Evolutionary conservation across 176 grass and related monocot genomes (phyloP).

Genomic region (Oryza coarctata): DNA sequence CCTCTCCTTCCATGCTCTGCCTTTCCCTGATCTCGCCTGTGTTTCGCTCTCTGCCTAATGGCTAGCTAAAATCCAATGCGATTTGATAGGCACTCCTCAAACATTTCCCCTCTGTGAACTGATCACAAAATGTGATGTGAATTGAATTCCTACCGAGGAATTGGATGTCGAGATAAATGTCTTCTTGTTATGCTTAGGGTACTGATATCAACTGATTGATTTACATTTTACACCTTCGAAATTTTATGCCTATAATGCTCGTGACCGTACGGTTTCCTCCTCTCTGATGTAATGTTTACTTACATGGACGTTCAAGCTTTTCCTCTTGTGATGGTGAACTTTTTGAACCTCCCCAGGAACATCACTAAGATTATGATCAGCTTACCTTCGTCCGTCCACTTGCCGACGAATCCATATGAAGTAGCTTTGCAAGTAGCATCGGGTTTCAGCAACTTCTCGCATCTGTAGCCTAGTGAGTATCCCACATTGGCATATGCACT

Average conservation of each 20-base stretch:
- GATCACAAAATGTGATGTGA: background rate
- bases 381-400: constrained; percentile 56
- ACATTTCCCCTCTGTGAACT: background rate
- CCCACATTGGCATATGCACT: constrained; percentile 59
- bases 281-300: background rate
- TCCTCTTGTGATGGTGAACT: constrained; percentile 28
- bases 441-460: constrained; percentile 36
- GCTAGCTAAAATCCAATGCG: background rate
- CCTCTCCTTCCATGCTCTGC: background rate
- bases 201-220: background rate
- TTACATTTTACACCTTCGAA: background rate
- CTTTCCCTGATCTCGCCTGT: background rate
- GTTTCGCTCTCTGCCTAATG: background rate
- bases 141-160: background rate
- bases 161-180: background rate
- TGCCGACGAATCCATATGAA: constrained; percentile 44
- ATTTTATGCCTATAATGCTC: background rate
- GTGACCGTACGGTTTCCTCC: background rate
- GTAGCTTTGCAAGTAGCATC: constrained; percentile 32
- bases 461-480: constrained; percentile 54
- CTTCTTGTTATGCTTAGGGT: background rate
- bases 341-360: constrained; percentile 57
- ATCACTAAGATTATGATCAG: constrained; percentile 52
- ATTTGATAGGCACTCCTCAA: background rate
- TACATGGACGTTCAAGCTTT: background rate